A percentile compares a stretch with the other conserved stretches of the same genome.
Conservation (phyloP, 148 eudicot species). For the Heliamphora exappendiculata region DNA sequence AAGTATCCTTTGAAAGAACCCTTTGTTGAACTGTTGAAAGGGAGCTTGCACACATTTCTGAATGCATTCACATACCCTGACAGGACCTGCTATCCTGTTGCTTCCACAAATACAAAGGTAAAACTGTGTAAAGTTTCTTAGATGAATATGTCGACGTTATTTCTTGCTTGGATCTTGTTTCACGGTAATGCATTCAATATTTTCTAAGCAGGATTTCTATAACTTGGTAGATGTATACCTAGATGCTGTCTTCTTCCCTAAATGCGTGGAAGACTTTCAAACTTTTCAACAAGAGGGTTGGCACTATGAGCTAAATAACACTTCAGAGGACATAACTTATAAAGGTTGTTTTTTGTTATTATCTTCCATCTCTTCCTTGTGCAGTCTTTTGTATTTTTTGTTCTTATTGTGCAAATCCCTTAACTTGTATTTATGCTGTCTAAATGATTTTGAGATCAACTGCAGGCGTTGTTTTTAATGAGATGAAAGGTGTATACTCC, state of each 20-base stretch:
- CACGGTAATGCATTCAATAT: background rate
- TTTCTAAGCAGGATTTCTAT: constrained; percentile 71
- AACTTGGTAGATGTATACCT: constrained; percentile 97
- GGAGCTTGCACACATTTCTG: constrained; percentile 88
- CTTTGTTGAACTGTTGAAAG: constrained; percentile 92
- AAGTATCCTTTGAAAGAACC: constrained; percentile 97
- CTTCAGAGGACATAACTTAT: constrained; percentile 70
- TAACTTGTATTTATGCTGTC: background rate
- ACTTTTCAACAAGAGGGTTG: constrained; percentile 99
- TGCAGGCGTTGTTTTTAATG: constrained; percentile 96
- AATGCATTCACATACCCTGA: constrained; percentile 99
- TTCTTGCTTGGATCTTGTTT: background rate
- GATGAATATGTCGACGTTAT: background rate
- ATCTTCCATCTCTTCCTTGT: background rate
- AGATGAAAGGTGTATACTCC: constrained; percentile 99
- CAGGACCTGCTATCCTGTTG: constrained; percentile 98
- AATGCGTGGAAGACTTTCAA: constrained; percentile 70
- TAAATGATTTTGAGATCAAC: background rate
- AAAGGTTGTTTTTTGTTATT: constrained; percentile 29
- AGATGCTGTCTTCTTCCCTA: constrained; percentile 97
- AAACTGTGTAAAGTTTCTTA: background rate
- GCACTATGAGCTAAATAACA: constrained; percentile 95
- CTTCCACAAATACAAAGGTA: constrained; percentile 95
- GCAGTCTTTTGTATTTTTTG: background rate
- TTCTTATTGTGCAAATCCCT: background rate